These are phyloP conservation scores for Nitzschia putrida DNA, from an alignment of 108 stramenopile species.

Conservation along the genomic window DNA sequence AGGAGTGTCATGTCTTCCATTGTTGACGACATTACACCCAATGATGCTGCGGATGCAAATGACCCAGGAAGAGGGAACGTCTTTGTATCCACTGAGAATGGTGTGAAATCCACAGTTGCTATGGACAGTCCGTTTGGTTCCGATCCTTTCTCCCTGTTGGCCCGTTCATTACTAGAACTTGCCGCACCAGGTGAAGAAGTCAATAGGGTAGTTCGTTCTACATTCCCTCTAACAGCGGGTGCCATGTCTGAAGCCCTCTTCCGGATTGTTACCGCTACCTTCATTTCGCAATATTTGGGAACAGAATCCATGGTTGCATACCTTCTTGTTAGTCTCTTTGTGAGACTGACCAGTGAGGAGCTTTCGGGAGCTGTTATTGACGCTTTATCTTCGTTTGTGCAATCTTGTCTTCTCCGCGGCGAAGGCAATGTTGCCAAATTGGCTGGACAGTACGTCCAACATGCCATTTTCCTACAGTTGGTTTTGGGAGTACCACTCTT, in stretches of 20 bases:
- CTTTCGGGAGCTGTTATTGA: conserved; percentile 54
- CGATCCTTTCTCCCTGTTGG: conserved; percentile 8
- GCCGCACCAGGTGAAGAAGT: conserved; percentile 41
- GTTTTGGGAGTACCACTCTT: conserved; percentile 40
- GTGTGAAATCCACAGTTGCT: not conserved
- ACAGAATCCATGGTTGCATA: conserved; percentile 56
- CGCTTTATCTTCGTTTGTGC: conserved; percentile 43
- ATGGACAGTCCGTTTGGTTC: not conserved
- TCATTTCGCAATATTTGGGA: conserved; percentile 54
- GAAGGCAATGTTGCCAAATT: conserved; percentile 15
- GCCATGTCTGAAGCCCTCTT: conserved; percentile 44
- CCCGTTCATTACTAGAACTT: conserved; percentile 33
- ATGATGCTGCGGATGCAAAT: conserved; percentile 62
- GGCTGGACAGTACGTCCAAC: conserved; percentile 55
- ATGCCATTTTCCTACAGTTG: conserved; percentile 46
- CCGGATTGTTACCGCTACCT: conserved; percentile 36
- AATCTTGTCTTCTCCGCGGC: conserved; percentile 17
- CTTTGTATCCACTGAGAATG: conserved; percentile 13
- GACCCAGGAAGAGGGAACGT: conserved; percentile 48
- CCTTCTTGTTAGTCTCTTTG: conserved; percentile 47
- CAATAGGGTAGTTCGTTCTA: conserved; percentile 28
- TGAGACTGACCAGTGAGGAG: conserved; percentile 52
- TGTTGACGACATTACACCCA: conserved; percentile 54
- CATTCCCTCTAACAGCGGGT: conserved; percentile 43
- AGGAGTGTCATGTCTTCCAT: conserved; percentile 37